Evolutionary conservation across 225 moss, liverwort and hornwort species (phyloP).

Genomic region (Antitrichia curtipendula): DNA sequence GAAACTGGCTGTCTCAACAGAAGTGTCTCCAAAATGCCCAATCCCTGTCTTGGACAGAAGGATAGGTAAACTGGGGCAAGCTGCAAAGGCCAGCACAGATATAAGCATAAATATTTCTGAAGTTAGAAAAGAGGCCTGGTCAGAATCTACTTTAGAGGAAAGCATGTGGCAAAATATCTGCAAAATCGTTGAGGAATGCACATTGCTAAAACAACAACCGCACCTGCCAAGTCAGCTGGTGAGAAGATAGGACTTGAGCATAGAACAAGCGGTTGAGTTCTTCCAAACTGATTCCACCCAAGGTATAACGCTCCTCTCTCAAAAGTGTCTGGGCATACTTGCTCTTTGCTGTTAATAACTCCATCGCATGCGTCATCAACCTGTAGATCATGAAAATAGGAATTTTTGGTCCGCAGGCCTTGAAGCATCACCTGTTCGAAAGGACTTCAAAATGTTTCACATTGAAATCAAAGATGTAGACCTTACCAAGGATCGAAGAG

Average conservation of each 20-base stretch:
- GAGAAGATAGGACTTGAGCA: constrained; percentile 79
- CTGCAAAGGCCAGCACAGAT: constrained; percentile 26
- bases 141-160: background rate
- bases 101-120: background rate
- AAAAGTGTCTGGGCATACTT: constrained; percentile 63
- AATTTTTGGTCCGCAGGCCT: background rate
- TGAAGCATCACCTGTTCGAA: background rate
- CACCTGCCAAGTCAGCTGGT: constrained; percentile 95
- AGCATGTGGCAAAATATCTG: background rate
- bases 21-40: constrained; percentile 75
- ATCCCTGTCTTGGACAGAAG: constrained; percentile 76
- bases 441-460: background rate
- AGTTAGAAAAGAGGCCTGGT: background rate
- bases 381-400: constrained; percentile 13
- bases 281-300: constrained; percentile 88
- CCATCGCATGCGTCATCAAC: constrained; percentile 87
- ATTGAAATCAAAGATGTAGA: background rate
- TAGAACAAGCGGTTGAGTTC: constrained; percentile 80
- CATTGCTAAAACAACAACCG: background rate
- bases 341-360: constrained; percentile 82
- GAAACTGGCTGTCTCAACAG: constrained; percentile 72
- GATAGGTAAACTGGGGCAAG: constrained; percentile 86
- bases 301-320: constrained; percentile 50
- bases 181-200: background rate
- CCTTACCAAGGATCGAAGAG: constrained; percentile 85